These are phyloP conservation scores for Hemisphaericaspora subhashii DNA, from an alignment of 1,139 yeast genomes.

Conservation along the genomic window DNA sequence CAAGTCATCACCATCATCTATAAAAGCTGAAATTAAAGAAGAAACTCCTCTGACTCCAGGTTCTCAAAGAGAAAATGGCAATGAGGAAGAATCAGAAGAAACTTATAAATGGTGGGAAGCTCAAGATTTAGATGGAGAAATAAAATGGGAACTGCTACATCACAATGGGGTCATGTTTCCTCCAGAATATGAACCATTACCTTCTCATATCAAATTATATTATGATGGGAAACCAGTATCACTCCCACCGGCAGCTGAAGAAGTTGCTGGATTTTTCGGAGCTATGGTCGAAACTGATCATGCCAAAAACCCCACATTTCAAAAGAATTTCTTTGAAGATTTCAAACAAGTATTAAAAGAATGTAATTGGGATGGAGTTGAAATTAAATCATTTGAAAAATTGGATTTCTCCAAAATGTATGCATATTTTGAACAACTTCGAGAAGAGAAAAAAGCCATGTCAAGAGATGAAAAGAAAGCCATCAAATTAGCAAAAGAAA, in stretches of 20 bases:
- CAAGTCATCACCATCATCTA: constrained; percentile 4
- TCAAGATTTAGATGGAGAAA: constrained; percentile 64
- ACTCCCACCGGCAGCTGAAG: constrained; percentile 83
- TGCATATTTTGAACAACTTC: constrained; percentile 66
- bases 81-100: constrained; percentile 60
- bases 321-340: constrained; percentile 81
- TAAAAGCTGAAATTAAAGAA: constrained; percentile 10
- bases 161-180: constrained; percentile 94
- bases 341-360: constrained; percentile 69
- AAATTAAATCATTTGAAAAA: constrained; percentile 59
- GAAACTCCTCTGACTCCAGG: constrained; percentile 10
- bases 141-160: constrained; percentile 82
- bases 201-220: constrained; percentile 70
- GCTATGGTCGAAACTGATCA: constrained; percentile 89
- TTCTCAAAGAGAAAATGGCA: constrained; percentile 12
- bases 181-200: constrained; percentile 86
- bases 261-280: constrained; percentile 93
- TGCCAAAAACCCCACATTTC: constrained; percentile 83
- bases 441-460: constrained; percentile 70
- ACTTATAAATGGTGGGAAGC: constrained; percentile 87
- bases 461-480: constrained; percentile 72
- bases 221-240: constrained; percentile 76
- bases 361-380: constrained; percentile 51
- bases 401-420: constrained; percentile 80
- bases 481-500: constrained; percentile 70